Evolutionary conservation across 1,284 basidiomycete genomes (phyloP).

Genomic region (Leccinum proliferum): DNA sequence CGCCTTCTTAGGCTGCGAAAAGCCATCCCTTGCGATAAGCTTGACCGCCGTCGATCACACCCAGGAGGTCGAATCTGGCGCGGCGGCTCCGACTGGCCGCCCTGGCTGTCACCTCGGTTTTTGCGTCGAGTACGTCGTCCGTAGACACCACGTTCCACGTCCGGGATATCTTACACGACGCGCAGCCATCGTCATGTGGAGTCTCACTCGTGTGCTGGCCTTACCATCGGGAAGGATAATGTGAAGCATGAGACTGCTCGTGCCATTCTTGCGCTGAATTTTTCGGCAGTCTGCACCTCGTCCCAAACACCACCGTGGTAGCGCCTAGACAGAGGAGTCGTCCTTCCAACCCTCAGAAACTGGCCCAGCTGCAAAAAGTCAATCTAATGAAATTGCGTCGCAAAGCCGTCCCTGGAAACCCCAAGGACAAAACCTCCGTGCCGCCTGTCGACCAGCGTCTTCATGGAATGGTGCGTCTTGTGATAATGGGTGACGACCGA

Average conservation of each 20-base stretch:
- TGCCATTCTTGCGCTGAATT: conserved; percentile 50
- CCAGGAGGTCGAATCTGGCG: not conserved
- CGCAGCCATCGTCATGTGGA: conserved; percentile 56
- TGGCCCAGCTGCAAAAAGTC: conserved; percentile 49
- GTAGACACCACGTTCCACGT: conserved; percentile 3
- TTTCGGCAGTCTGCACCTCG: conserved; percentile 30
- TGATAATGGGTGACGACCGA: conserved; percentile 12
- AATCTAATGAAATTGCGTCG: conserved; percentile 72
- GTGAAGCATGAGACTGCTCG: conserved; percentile 46
- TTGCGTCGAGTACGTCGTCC: conserved; percentile 50
- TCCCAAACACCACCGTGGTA: conserved; percentile 20
- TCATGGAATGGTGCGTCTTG: conserved; percentile 43
- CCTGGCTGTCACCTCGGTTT: conserved; percentile 50
- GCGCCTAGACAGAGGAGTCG: conserved; percentile 26
- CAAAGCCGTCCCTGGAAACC: conserved; percentile 56
- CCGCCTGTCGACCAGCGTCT: conserved; percentile 51
- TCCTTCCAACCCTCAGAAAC: conserved; percentile 48
- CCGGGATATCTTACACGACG: conserved; percentile 12
- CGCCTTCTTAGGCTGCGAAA: conserved; percentile 43
- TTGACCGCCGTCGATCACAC: conserved; percentile 25
- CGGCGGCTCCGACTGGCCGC: conserved; percentile 34
- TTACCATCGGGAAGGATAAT: conserved; percentile 7
- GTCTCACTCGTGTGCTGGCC: conserved; percentile 45
- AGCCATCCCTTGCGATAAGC: conserved; percentile 43
- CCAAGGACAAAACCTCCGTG: conserved; percentile 41